Base-by-base conservation (phyloP, 371 early-diverging fungal species). In the Batkoa obscura region DNA sequence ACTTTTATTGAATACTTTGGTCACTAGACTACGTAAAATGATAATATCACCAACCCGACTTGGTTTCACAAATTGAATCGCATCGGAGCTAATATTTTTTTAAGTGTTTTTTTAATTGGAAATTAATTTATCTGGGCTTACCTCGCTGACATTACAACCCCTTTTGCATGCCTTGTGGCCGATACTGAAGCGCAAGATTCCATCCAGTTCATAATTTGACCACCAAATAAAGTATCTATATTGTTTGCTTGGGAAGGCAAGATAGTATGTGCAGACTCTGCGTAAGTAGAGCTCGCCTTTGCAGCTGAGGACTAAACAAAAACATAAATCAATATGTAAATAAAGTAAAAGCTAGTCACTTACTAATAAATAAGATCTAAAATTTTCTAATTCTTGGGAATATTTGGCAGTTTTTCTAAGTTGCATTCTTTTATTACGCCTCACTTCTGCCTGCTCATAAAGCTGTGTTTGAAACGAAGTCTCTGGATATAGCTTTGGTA, bases 121-220 rank as follows among this genome's bases (percentile, higher is more conserved):
- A 9, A 42, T 15, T 36, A 56, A 42, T 33, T 17, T 50, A 13
- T 23, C 9, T 13, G 10, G 6, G 32, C n/a, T 42, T 70, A 76
- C 79, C 74, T 75, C 8, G 81, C 81, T 10, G 79, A 76, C 31
- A 81, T 62, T 9, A 79, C 63, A 54, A 71, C 73, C 2, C 72
- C 70, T 56, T 75, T 64, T 0, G 74, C 65, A 39, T 79, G 67
- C 30, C 81, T 70, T 55, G 68, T 69, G 0, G 86, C 86, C 49
- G 81, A 75, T 1, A 80, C 74, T 2, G 77, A 62, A 2, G 79
- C 76, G 62, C 79, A 76, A 3, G 62, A 66, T 61, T 85, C 86
- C 81, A 85, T 81, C 80, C 80, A 83, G 37, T 72, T 69, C 71
- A 85, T 82, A 51, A 85, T 82, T 57, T 80, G 75, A n/a, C 86